Percentiles rank a stretch among this genome's conserved stretches.
These are phyloP conservation scores for Trichoderma arundinaceum DNA, from an alignment of 2,329 filamentous ascomycete genomes.

Conservation along the genomic window DNA sequence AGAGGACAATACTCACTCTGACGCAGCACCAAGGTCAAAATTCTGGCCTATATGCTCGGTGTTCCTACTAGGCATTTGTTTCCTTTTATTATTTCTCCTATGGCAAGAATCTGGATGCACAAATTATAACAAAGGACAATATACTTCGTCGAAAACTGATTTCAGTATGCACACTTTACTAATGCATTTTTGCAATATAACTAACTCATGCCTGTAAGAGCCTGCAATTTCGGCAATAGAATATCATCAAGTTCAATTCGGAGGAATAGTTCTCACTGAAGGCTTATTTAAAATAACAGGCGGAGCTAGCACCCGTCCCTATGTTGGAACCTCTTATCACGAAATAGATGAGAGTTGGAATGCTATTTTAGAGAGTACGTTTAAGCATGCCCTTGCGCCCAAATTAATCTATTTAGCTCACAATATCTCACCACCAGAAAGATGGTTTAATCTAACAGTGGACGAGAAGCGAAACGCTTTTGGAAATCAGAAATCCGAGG, in stretches of 20 bases:
- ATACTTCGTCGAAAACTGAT: background rate
- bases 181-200: background rate
- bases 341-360: background rate
- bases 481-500: background rate
- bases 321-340: background rate
- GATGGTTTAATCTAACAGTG: background rate
- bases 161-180: background rate
- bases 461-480: background rate
- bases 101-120: background rate
- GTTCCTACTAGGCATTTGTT: background rate
- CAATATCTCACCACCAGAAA: background rate
- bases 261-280: background rate
- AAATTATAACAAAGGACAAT: background rate
- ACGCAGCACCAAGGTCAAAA: background rate
- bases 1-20: background rate
- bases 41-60: background rate
- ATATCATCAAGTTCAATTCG: conserved; percentile 4
- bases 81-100: background rate
- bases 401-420: too few relatives aligned
- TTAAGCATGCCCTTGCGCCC: background rate
- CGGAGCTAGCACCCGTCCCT: background rate
- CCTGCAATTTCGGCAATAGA: background rate
- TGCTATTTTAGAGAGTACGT: background rate
- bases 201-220: background rate
- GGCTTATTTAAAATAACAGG: background rate